Conservation (phyloP, 108 stramenopile species). For the Cyclotella choctawhatcheeana region DNA sequence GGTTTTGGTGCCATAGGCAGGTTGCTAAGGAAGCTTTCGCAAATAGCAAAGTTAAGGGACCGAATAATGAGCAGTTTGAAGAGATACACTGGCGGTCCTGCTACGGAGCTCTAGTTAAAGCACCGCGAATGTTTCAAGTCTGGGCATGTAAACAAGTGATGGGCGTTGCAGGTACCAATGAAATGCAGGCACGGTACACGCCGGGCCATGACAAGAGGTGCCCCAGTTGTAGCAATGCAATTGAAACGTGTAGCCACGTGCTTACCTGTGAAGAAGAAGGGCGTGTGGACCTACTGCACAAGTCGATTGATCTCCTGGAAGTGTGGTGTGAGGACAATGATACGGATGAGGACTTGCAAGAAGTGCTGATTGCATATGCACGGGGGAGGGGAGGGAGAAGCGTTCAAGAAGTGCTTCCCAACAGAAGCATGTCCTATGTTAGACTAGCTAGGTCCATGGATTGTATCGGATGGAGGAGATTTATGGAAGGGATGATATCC, state of each 20-base stretch:
- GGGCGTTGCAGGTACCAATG: conserved; percentile 5
- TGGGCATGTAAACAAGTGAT: conserved; percentile 23
- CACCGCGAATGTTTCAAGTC: conserved; percentile 11
- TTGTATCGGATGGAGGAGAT: conserved; percentile 6
- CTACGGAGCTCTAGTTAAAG: not conserved
- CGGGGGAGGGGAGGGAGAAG: not conserved
- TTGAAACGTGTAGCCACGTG: conserved; percentile 9
- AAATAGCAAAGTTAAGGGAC: not conserved
- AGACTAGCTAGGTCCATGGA: not conserved
- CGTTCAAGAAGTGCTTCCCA: not conserved
- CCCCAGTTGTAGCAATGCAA: conserved; percentile 2
- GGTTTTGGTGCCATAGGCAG: conserved; percentile 16
- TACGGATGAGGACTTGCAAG: not conserved
- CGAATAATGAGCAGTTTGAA: not conserved
- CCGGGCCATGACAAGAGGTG: not conserved
- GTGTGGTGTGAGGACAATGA: not conserved
- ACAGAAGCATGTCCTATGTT: not conserved
- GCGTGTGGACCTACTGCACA: not conserved
- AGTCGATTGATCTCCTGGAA: conserved; percentile 8
- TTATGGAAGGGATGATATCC: conserved; percentile 3
- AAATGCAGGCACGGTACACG: not conserved
- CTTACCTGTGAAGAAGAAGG: conserved; percentile 6
- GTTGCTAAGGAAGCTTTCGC: not conserved
- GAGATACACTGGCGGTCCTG: not conserved
- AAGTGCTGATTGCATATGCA: not conserved